A percentile compares a stretch with the other conserved stretches of the same genome.
Evolutionary conservation across 495 filamentous ascomycete genomes (phyloP).

Genomic region (Aspergillus haitiensis): DNA sequence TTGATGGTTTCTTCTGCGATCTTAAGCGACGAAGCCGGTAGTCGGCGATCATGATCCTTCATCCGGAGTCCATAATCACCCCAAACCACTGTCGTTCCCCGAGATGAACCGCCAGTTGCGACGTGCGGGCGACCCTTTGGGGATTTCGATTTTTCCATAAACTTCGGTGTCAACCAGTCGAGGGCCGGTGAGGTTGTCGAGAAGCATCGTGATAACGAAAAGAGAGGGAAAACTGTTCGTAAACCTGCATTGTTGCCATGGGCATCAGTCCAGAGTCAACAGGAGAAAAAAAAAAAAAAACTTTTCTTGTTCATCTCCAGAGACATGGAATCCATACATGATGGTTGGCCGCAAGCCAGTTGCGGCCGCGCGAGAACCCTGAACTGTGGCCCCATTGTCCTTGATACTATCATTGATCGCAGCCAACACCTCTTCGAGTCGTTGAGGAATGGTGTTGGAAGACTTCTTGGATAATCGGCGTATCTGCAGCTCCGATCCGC

Average conservation of each 20-base stretch:
- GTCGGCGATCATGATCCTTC: slow-evolving; percentile 86
- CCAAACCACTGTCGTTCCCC: slow-evolving; percentile 94
- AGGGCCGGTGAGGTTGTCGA: slow-evolving; percentile 63
- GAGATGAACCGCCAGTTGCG: slow-evolving; percentile 82
- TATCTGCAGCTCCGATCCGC: slow-evolving; percentile 37
- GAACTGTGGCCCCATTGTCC: slow-evolving; percentile 39
- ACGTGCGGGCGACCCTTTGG: slow-evolving; percentile 88
- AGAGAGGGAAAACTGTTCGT: slow-evolving; percentile 32
- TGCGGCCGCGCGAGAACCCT: slow-evolving; percentile 43
- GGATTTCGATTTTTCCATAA: slow-evolving; percentile 74
- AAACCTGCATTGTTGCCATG: slow-evolving; percentile 27
- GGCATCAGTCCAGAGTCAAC: slow-evolving; percentile 26
- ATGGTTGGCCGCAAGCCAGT: slow-evolving; percentile 38
- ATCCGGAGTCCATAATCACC: slow-evolving; percentile 95
- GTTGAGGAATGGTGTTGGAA: slow-evolving; percentile 17
- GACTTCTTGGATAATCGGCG: slow-evolving; percentile 30
- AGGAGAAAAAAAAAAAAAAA: not conserved
- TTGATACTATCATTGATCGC: slow-evolving; percentile 17
- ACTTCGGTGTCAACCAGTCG: slow-evolving; percentile 80
- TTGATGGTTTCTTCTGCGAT: slow-evolving; percentile 92
- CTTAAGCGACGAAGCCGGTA: slow-evolving; percentile 83
- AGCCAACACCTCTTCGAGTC: slow-evolving; percentile 13
- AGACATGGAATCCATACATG: slow-evolving; percentile 30
- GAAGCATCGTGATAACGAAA: slow-evolving; percentile 60
- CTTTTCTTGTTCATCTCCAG: not conserved